A percentile compares a stretch with the other conserved stretches of the same genome.
Conservation (phyloP, 495 filamentous ascomycete genomes). For the Aspergillus heteromorphus region DNA sequence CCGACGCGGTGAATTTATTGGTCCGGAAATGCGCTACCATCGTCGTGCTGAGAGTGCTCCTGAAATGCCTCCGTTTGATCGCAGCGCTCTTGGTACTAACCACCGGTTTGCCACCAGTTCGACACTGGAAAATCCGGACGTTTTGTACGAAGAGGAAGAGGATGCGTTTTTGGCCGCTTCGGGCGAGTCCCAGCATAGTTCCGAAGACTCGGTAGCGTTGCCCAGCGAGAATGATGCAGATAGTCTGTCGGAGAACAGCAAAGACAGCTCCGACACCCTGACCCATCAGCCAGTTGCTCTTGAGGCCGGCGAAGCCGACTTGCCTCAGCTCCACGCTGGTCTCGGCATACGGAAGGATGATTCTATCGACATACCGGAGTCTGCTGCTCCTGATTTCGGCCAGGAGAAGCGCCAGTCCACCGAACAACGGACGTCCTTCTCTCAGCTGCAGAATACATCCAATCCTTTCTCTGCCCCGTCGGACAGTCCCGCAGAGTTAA, state of each 20-base stretch:
- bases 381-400: background rate
- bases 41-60: conserved; percentile 90
- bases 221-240: conserved; percentile 16
- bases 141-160: conserved; percentile 95
- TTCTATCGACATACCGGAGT: background rate
- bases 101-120: conserved; percentile 61
- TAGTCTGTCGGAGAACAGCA: conserved; percentile 31
- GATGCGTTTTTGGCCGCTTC: conserved; percentile 53
- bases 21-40: conserved; percentile 85
- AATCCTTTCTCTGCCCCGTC: conserved; percentile 21
- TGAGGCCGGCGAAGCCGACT: conserved; percentile 25
- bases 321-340: conserved; percentile 23
- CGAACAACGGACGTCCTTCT: conserved; percentile 2
- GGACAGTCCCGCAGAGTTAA: conserved; percentile 24
- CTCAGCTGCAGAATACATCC: conserved; percentile 13
- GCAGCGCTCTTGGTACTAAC: conserved; percentile 55
- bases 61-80: conserved; percentile 77
- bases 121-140: conserved; percentile 70
- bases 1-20: conserved; percentile 61
- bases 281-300: conserved; percentile 26
- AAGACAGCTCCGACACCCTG: conserved; percentile 36
- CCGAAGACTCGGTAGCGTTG: conserved; percentile 8
- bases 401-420: conserved; percentile 1
- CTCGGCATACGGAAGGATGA: conserved; percentile 46
- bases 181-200: conserved; percentile 27